Evolutionary conservation across 768 basidiomycete genomes (phyloP), one percentile per base, ranked within the genome.

Genomic region (Megacollybia marginata): DNA sequence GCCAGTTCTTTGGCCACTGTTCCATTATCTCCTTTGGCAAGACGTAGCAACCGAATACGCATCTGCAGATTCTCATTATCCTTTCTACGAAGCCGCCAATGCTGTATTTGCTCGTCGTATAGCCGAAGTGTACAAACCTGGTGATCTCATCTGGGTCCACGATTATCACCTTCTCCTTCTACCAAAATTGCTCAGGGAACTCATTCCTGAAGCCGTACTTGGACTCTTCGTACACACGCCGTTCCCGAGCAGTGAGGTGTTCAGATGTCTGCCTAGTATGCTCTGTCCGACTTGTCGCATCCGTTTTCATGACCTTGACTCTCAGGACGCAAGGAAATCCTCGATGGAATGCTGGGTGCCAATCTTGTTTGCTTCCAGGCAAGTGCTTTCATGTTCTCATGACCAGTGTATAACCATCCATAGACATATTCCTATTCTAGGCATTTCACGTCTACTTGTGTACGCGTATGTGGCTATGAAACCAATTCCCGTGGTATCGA

Each of bases 1-100:
- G 19, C 0, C 59, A 95, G 92, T 85, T 35, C 82, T 99, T 42
- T 99, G 95, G 94, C 95, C 95, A 1, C 71, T 97, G 38, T 96
- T 98, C 79, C 96, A 98, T 69, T 98, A 98, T 64, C 81, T 98
- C 50, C 84, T 97, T 49, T 96, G 94, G 88, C 93, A 95, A 65
- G 96, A 98, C 63, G 91, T 93, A 52, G 88, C 88, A 9, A 85
- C 85, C 23, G 90, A 92, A 59, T 88, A 89, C 57, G 83, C 88
- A 1, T 87, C 87, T 4, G 92, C 91, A 28, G 91, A 92, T 62
- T 73, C 79, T 2, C 74, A 89, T 59, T 99, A 92, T 73, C 75
- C 82, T 33, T 78, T 82, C 42, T 94, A 92, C 68, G 76, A 80
- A 55, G 74, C 81, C 46, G 91, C 89, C 49, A 97, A 97, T 67